Percentiles rank a stretch among this genome's conserved stretches.
phyloP scores from a whole-genome alignment of 306 rosid genomes.

The Castanospermum australe region DNA sequence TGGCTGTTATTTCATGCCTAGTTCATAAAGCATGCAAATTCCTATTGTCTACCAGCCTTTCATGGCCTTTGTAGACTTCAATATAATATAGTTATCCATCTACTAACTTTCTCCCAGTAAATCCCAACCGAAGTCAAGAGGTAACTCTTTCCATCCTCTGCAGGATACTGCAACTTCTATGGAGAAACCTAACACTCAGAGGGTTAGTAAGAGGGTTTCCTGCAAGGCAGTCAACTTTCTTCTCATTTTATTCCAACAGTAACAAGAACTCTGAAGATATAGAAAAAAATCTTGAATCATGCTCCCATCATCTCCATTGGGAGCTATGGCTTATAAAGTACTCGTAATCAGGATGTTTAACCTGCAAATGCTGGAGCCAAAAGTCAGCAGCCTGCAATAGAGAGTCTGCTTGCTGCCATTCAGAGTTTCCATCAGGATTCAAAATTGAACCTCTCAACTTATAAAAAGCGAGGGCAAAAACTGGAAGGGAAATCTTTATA shows the following conservation, averaged over 20 bases:
- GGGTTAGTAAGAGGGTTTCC: constrained; percentile 19
- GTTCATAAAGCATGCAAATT: not conserved
- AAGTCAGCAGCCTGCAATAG: constrained; percentile 45
- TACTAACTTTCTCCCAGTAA: not conserved
- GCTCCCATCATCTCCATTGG: constrained; percentile 33
- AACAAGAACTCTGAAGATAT: not conserved
- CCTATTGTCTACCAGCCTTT: constrained; percentile 11
- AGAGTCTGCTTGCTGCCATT: constrained; percentile 38
- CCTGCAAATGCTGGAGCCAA: constrained; percentile 52
- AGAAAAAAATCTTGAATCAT: not conserved
- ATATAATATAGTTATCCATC: not conserved
- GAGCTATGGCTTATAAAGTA: constrained; percentile 40
- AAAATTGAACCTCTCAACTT: constrained; percentile 61
- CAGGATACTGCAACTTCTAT: constrained; percentile 14
- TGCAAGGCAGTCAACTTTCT: constrained; percentile 10
- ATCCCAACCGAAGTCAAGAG: not conserved
- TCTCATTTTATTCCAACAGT: not conserved
- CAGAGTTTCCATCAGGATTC: constrained; percentile 36
- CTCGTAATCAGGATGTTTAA: constrained; percentile 49
- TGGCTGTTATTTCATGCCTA: constrained; percentile 13
- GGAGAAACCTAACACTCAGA: constrained; percentile 13
- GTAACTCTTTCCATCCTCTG: not conserved
- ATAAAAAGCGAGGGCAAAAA: constrained; percentile 61
- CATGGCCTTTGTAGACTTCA: not conserved
- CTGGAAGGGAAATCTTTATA: constrained; percentile 38